Evolutionary conservation across 2,329 filamentous ascomycete species (phyloP), one percentile per base, ranked within the genome.

Genomic region (Annulohypoxylon truncatum): DNA sequence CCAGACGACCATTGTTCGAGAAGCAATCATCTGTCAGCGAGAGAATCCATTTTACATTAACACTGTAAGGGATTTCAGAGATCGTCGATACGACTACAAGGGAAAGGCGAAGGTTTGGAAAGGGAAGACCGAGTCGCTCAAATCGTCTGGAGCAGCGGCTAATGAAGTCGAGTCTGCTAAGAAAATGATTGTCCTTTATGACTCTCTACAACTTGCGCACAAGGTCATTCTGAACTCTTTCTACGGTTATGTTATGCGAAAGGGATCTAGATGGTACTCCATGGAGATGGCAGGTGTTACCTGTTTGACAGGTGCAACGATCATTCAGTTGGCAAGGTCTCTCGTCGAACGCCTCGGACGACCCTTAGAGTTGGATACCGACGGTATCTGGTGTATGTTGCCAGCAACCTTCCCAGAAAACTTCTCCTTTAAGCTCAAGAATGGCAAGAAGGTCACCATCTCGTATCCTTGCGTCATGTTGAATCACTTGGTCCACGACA

Each of bases 211-310:
- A 78, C 84, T 99, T 73, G 96, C 96, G 0, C 96, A 99, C 83
- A 99, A 99, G 79, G 96, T 99, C 82, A 99, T 99, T 85, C 79
- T 99, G 59, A 99, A 99, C 83, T 97, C 94, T 60, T 99, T 99
- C 83, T 99, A 99, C 73, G 96, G 96, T 69, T 99, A 99, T 77
- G 96, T 98, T 78, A 99, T 99, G 96, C 87, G 96, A 82, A 99
- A 99, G 78, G 96, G 96, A 31, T 99, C 96, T 35, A 89, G 96
- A 59, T 99, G 96, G 96, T 99, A 99, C 77, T 99, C 96, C 15
- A 90, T 99, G 87, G 96, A 99, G 78, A 99, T 99, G 96, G 96
- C 96, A 13, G 96, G 96, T 73, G 96, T 99, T 3, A 99, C 96
- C 42, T 99, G 96, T 81, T 83, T 99, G 78, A 99, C 96, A 1